Percentiles rank a stretch among this genome's conserved stretches.
These are phyloP conservation scores for Leucaena leucocephala DNA, from an alignment of 306 rosid species.

Conservation along the genomic window DNA sequence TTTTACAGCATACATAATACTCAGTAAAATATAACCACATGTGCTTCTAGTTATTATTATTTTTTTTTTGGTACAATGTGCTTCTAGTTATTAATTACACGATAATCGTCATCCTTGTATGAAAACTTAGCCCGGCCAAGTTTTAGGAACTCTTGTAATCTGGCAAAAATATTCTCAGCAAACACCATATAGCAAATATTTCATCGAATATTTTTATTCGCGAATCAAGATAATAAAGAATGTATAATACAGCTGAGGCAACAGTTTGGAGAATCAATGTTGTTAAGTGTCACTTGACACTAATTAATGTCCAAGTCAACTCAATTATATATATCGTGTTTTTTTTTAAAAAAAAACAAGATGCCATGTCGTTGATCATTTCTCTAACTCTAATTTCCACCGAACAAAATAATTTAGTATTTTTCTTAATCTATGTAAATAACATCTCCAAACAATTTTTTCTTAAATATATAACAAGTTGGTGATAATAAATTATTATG, in stretches of 20 bases:
- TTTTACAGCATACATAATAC: neutral
- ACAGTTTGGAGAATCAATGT: neutral
- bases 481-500: neutral
- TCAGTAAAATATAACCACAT: too few relatives aligned
- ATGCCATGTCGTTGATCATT: neutral
- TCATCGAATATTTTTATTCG: neutral
- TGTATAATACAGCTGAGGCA: neutral
- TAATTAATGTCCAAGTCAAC: neutral
- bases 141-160: neutral
- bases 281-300: neutral
- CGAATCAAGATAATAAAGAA: neutral
- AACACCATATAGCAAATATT: neutral
- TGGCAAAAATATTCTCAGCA: neutral
- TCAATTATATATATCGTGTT: neutral
- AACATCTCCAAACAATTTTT: too few relatives aligned
- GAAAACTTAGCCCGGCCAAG: neutral
- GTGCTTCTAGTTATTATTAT: neutral
- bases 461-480: neutral
- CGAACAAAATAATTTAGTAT: neutral
- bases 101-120: neutral
- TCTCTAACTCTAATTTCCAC: neutral
- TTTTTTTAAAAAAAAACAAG: neutral
- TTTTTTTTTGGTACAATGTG: too few relatives aligned
- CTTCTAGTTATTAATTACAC: neutral
- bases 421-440: too few relatives aligned